Evolutionary conservation across 441 rosid species (phyloP), one percentile per base, ranked within the genome.

Genomic region (Erodium chrysanthum): DNA sequence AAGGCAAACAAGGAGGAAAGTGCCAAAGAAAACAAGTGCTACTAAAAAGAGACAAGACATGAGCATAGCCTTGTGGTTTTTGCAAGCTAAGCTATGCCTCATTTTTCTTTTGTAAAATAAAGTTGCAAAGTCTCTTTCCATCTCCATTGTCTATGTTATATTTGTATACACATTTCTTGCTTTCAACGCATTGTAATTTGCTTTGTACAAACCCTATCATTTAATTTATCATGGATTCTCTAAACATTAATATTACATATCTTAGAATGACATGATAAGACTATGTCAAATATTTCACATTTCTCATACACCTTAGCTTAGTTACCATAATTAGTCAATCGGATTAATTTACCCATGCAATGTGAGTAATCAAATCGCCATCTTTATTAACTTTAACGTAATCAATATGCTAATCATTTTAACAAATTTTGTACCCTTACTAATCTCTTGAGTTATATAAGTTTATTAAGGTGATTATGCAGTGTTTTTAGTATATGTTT

Each of bases 81-180:
- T 81, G 88, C 81, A 80, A 82, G 78, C 82, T 67, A 79, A 73
- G 79, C 63, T 66, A 78, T 66, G 56, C 60, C 64, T 27, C 31
- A 46, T 29, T n/a, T 29, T 40, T 25, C 42, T 42, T 31, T 64
- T 35, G 42, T 69, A 70, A 64, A 56, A 64, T 23, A 66, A 79
- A 79, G 86, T 78, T 84, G 81, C 67, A 23, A 78, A 60, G 82
- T 81, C 88, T 14, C 63, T 79, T 84, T 80, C 79, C 5, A 69
- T 70, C 75, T 65, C 21, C 21, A 50, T 50, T 50, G 22, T 48
- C 12, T 48, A 48, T n/a, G 56, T 20, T 58, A 58, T 23, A n/a
- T 63, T 1, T 40, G 4, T 40, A 10, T 4, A 31, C 6, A 0
- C 4, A 27, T 79, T 73, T 81, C 83, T 83, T 85, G 80, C 73